Base-by-base conservation (phyloP, 805 yeast genomes). In the Saccharomycopsis schoenii region DNA sequence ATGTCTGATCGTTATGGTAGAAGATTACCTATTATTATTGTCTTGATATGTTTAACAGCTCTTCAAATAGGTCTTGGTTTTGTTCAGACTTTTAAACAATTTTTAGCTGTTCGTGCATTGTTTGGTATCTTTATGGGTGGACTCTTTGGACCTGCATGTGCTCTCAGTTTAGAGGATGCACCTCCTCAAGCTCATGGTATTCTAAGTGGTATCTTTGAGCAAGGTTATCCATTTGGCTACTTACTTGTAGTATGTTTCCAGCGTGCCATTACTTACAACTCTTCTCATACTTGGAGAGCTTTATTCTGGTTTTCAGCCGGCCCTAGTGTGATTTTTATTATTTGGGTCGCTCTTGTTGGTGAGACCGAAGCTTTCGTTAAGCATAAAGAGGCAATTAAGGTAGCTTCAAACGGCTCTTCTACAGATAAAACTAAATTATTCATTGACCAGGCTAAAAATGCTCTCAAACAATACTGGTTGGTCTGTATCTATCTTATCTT, bases 281-380 rank as follows among this genome's bases (percentile, higher is more conserved):
- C 79, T 2, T 67, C 72, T 2, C 81, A 83, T 64, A 79, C 81
- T 10, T 86, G 93, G 93, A 77, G 89, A 67, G 78, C 88, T 1
- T 73, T 85, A 52, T 86, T 83, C 71, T 86, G 91, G 90, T 85
- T 87, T 68, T 78, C 83, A 25, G 80, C 89, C n/a, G 85, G 85
- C 40, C 81, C 85, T 10, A 86, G 89, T 1, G 78, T 81, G 11
- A 67, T 85, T n/a, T 74, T 86, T 58, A 78, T 84, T 52, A 62
- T 74, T 34, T 84, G 86, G 85, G 78, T 91, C 71, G 65, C 76
- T 63, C 71, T 73, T 52, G 74, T 80, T 55, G 88, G 88, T 1
- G 91, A 86, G 71, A 81, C 88, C 6, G 81, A 80, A 51, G 74
- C 79, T 14, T 85, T 77, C 68, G 63, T 73, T 8, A 74, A 71